Conservation (phyloP, 306 rosid species). For the Dalbergia cochinchinensis region DNA sequence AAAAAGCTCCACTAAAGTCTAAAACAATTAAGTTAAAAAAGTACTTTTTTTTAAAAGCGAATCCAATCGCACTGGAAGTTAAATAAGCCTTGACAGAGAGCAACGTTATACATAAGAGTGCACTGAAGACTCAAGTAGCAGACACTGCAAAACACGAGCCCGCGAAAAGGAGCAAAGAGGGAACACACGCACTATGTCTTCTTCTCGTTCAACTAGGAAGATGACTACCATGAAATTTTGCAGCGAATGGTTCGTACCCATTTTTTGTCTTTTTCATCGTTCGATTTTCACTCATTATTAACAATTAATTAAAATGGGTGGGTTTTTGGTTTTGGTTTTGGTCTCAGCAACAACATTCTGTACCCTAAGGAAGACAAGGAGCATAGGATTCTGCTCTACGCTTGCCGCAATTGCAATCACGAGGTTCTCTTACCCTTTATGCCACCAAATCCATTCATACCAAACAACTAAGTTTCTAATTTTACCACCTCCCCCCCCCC, state of each 20-base stretch:
- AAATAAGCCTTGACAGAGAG: too few relatives aligned
- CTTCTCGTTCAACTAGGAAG: slow-evolving; percentile 41
- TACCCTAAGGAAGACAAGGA: slow-evolving; percentile 96
- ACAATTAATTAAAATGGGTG: neutral
- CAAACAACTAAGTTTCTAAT: neutral
- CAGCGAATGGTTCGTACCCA: slow-evolving; percentile 81
- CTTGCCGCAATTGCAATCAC: slow-evolving; percentile 97
- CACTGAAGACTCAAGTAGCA: neutral
- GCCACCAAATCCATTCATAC: neutral
- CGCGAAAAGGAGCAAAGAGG: neutral
- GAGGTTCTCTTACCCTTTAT: slow-evolving; percentile 57
- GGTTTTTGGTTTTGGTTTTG: neutral
- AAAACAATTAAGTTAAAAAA: too few relatives aligned
- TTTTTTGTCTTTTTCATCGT: slow-evolving; percentile 16
- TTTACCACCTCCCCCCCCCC: too few relatives aligned
- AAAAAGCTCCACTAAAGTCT: too few relatives aligned
- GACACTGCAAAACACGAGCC: neutral
- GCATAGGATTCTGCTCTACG: slow-evolving; percentile 78
- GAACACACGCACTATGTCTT: neutral
- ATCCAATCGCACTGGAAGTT: too few relatives aligned
- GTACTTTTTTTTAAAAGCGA: too few relatives aligned
- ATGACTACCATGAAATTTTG: slow-evolving; percentile 99
- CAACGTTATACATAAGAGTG: too few relatives aligned
- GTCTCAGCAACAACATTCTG: slow-evolving; percentile 87
- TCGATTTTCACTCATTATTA: neutral